Evolutionary conservation across 495 filamentous ascomycete genomes (phyloP), one percentile per base, ranked within the genome.

Genomic region (Glonium stellatum): DNA sequence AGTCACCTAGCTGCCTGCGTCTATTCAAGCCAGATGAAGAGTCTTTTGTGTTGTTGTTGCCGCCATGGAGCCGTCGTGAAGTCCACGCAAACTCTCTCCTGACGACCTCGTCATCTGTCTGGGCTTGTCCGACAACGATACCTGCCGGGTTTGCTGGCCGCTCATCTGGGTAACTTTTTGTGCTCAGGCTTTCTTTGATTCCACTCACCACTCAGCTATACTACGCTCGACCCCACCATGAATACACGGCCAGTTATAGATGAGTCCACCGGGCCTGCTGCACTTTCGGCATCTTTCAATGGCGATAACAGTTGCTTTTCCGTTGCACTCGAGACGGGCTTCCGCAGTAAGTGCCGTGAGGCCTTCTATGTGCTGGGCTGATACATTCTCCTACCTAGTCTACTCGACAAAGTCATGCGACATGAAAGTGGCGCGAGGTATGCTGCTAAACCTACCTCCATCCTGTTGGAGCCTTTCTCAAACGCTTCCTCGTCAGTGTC

Each of bases 211-310:
- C 10, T 11, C 10, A 15, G 39, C 13, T 11, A 11, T 18, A 44
- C 2, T 4, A 15, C 39, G 4, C 13, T 44, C 10, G 13, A 1
- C 18, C 4, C 10, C 18, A 18, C 39, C 52, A 98, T 98, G 93
- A 95, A 98, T 70, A 95, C 91, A 57, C 79, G 93, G 64, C 87
- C 86, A 46, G 81, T 86, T 62, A 90, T 98, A 65, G 89, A 95
- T 70, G 82, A 82, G 48, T 84, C 88, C 39, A 79, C 77, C 39
- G 82, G 82, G 42, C 87, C 89, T 5, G 81, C 84, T 64, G 92
- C 89, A 31, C 80, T 97, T 34, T 93, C 88, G 25, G 84, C 86
- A 51, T 82, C 86, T 21, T 95, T 98, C 77, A 97, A 96, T 70
- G 79, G 86, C 67, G 88, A 96, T 69, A 84, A 81, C 69, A 90